These are phyloP conservation scores for Fomes fomentarius DNA, from an alignment of 1,284 basidiomycete species.

Conservation along the genomic window DNA sequence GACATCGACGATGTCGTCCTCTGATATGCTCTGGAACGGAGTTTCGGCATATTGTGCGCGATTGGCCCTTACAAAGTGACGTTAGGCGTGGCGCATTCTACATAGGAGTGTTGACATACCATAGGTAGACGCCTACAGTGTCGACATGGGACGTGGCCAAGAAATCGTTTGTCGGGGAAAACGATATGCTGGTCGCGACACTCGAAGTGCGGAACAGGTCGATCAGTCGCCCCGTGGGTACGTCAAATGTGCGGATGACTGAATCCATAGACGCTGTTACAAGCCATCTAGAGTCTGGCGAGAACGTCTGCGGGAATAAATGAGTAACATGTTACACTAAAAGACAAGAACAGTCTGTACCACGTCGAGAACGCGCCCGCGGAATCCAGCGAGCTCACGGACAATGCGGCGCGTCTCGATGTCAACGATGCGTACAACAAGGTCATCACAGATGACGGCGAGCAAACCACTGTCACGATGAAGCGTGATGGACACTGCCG, in stretches of 20 bases:
- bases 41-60: constrained; percentile 92
- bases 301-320: constrained; percentile 71
- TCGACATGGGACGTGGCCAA: constrained; percentile 95
- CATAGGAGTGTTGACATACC: constrained; percentile 65
- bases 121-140: constrained; percentile 92
- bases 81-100: background rate
- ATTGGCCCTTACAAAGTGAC: constrained; percentile 72
- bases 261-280: constrained; percentile 89
- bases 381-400: constrained; percentile 84
- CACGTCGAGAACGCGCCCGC: constrained; percentile 82
- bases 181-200: constrained; percentile 88
- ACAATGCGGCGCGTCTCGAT: constrained; percentile 90
- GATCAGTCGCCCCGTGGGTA: constrained; percentile 91
- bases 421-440: constrained; percentile 85
- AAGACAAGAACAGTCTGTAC: constrained; percentile 45
- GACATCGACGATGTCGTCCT: constrained; percentile 72
- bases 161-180: constrained; percentile 96
- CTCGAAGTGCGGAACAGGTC: constrained; percentile 92
- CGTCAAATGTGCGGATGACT: constrained; percentile 93
- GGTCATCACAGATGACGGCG: constrained; percentile 85
- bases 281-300: constrained; percentile 93
- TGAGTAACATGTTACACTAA: background rate
- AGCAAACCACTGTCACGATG: constrained; percentile 90
- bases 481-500: constrained; percentile 73
- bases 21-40: constrained; percentile 73